Evolutionary conservation across 176 grass and related monocot species (phyloP), one percentile per base, ranked within the genome.

Genomic region (Echinochloa phyllopogon): DNA sequence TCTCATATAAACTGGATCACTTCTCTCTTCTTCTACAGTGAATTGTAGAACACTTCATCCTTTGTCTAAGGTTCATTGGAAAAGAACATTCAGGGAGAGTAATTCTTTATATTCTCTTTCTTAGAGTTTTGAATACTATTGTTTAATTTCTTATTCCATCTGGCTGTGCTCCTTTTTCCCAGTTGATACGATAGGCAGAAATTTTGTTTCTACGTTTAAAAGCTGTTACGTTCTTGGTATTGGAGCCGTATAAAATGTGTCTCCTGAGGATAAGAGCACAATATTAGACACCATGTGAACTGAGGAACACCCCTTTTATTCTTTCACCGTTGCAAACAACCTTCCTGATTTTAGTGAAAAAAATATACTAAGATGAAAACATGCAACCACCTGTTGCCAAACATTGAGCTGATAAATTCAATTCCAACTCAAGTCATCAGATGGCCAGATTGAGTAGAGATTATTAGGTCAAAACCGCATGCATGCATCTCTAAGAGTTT

Each of bases 231-330:
- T 55, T 55, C 18, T 21, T 20, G 1, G 3, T 27, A n/a, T 47
- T 49, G 44, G 43, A 74, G 9, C 10, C 33, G 44, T 78, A 52
- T n/a, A n/a, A n/a, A 8, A 17, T 3, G 13, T 16, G 59, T 49
- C 58, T 57, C 45, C 48, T 17, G 37, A 25, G 24, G 74, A 64
- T 24, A 83, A 88, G 59, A 72, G 56, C 64, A n/a, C 18, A 83
- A 83, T 43, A n/a, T 18, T 73, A 5, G 80, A 70, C 1, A 33
- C 72, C 23, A 48, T 5, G 5, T 41, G 10, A 2, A 43, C 16
- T 12, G 6, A 44, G 44, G 49, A 24, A 41, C 73, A 63, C 62
- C 38, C 45, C 4, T 43, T 17, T 65, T 45, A 42, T 18, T 18
- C n/a, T 14, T 48, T 63, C 10, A 51, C 33, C 9, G 20, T 64